Evolutionary conservation across 2,329 filamentous ascomycete genomes (phyloP), one percentile per base, ranked within the genome.

Genomic region (Hypoxylon sp.): DNA sequence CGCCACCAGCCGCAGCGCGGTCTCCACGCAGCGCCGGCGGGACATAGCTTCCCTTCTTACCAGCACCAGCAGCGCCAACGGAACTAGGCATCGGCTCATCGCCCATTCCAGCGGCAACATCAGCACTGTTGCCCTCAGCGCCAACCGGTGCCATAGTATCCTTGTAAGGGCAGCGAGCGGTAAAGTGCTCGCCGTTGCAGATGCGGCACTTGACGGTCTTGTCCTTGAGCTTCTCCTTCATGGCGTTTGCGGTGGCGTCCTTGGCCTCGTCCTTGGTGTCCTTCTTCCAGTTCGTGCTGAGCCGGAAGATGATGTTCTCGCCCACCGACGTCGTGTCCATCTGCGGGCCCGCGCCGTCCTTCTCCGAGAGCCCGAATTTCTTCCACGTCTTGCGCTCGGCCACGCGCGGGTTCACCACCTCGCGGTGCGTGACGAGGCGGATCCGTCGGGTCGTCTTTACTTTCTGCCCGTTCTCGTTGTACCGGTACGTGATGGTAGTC

Each of bases 191-290:
- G 80, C 95, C 96, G 80, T 91, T 93, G 86, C 96, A 99, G 81
- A 99, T 98, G 88, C 96, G 92, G 84, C 96, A 99, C 89, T 98
- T 98, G 87, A 99, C 97, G 86, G 98, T 97, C 90, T 98, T 97
- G 86, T 98, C 94, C 89, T 96, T 97, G 78, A 98, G 87, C 85
- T 93, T 91, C 79, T 91, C 89, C 84, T 92, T 92, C 84, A 92
- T 88, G 77, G 86, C 87, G 83, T 92, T 89, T 77, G 91, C 90
- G 81, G 93, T 92, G 78, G 87, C 83, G 77, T 90, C 89, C 79
- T 90, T 88, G 84, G 89, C 88, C 84, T 95, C 92, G 80, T 92
- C 92, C 84, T 93, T 93, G 80, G 92, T 91, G 74, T 93, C 93
- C 78, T 92, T 90, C 86, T 94, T 95, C 94, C 94, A 99, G 87